Evolutionary conservation across 78 protist genomes (phyloP), one percentile per base, ranked within the genome.

Genomic region (Guillardia theta): DNA sequence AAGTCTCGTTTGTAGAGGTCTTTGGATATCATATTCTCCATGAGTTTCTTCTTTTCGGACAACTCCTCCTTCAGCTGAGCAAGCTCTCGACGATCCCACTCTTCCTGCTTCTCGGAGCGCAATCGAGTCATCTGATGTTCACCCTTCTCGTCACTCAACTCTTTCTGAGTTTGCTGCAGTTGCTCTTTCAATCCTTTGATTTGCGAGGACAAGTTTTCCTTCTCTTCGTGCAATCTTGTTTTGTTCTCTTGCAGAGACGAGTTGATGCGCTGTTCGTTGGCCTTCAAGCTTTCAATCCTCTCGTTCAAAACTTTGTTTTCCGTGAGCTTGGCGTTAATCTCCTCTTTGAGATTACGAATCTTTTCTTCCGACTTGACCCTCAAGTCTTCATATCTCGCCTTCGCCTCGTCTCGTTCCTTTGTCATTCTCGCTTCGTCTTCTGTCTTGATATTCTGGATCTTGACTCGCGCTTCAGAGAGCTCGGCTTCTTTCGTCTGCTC

Each of bases 21-120:
- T 30, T 78, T 78, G 50, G 44, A n/a, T 10, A 78, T 78, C 90
- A 78, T 78, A 18, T 27, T 43, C 43, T 78, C 90, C 90, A 78
- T 36, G 30, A 43, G n/a, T 48, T 78, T 78, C 90, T 78, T 78
- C 90, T 78, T 78, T 27, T 78, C 90, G 5, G 45, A 10, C 48
- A 78, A 15, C 90, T 78, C 90, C 47, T 78, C 90, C 48, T 43
- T 44, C 43, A 78, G 18, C 48, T 78, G 90, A 46, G 47, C 9
- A 10, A 78, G 90, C 44, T 78, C 90, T 6, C 90, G 45, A 10
- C 39, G 90, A 30, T 78, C 48, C 90, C 90, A 78, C 90, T 78
- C 90, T 8, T 18, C 39, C 48, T 78, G 90, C 90, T 78, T 78
- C 90, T 78, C 44, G 33, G 50, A 15, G 33, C 90, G 90, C 30